phyloP scores from a whole-genome alignment of 768 basidiomycete genomes.

The Russula lepida region DNA sequence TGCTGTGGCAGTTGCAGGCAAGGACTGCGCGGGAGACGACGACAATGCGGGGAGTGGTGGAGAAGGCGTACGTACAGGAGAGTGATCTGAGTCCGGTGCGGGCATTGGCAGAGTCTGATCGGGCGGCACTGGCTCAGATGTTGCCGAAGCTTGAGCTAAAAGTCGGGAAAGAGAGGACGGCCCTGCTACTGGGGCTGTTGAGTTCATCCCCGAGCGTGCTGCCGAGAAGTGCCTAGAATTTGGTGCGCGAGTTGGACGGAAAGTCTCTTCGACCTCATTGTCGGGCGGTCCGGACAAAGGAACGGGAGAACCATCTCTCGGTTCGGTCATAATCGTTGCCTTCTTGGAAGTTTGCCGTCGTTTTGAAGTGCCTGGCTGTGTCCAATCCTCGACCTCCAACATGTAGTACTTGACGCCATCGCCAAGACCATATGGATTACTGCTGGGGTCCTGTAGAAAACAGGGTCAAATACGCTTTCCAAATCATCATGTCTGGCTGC shows the following conservation, averaged over 20 bases:
- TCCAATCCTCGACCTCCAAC: conserved; percentile 93
- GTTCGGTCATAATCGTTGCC: conserved; percentile 30
- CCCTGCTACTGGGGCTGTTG: conserved; percentile 62
- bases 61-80: conserved; percentile 27
- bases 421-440: conserved; percentile 83
- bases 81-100: not conserved
- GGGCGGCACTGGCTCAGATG: conserved; percentile 29
- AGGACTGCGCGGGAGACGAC: not conserved
- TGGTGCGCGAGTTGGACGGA: conserved; percentile 55
- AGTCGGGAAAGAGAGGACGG: conserved; percentile 75
- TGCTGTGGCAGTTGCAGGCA: not conserved
- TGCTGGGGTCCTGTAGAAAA: conserved; percentile 55
- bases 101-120: conserved; percentile 22
- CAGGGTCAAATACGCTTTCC: not conserved
- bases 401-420: conserved; percentile 90
- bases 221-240: conserved; percentile 59
- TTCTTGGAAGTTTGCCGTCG: conserved; percentile 49
- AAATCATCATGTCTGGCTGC: conserved; percentile 1
- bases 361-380: conserved; percentile 59
- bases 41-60: conserved; percentile 16
- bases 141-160: conserved; percentile 56
- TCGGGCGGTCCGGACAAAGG: conserved; percentile 56
- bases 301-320: conserved; percentile 33
- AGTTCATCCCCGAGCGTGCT: conserved; percentile 49
- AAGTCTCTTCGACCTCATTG: conserved; percentile 66